phyloP scores from a whole-genome alignment of 2,329 filamentous ascomycete species.

The Hirsutella thompsonii region DNA sequence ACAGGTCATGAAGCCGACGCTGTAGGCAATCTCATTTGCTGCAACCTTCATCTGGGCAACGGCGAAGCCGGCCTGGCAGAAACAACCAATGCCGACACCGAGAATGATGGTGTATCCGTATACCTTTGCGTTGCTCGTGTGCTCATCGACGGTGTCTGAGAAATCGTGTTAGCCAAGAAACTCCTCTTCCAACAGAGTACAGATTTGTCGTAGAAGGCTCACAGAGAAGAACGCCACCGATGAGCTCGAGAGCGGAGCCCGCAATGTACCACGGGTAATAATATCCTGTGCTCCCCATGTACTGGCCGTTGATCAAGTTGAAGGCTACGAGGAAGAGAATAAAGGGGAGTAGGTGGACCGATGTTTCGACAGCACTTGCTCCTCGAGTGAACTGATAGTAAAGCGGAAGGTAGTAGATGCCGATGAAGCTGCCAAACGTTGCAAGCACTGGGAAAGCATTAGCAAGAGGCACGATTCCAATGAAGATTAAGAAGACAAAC shows the following conservation, averaged over 20 bases:
- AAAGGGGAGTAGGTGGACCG: not conserved
- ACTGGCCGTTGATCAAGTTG: not conserved
- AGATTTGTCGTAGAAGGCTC: not conserved
- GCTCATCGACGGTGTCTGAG: constrained; percentile 1
- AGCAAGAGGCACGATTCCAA: too few species aligned
- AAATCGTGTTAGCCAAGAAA: not conserved
- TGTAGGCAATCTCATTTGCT: constrained; percentile 12
- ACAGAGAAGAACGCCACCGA: not conserved
- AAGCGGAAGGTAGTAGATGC: not conserved
- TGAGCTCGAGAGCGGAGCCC: not conserved
- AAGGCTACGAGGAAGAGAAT: not conserved
- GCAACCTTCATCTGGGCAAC: constrained; percentile 19
- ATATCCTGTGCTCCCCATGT: not conserved
- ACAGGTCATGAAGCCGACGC: constrained; percentile 22
- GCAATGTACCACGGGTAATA: not conserved
- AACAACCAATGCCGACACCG: constrained; percentile 23
- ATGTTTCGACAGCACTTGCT: not conserved
- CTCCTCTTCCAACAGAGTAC: too few species aligned
- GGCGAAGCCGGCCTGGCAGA: constrained; percentile 19
- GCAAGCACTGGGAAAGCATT: not conserved
- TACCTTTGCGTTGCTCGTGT: constrained; percentile 8
- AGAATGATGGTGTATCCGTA: constrained; percentile 24
- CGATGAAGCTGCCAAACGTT: not conserved
- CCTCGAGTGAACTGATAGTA: not conserved
- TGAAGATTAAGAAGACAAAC: not conserved